These are phyloP conservation scores for Phycomyces nitens DNA, from an alignment of 192 early-diverging fungal genomes.

Conservation along the genomic window DNA sequence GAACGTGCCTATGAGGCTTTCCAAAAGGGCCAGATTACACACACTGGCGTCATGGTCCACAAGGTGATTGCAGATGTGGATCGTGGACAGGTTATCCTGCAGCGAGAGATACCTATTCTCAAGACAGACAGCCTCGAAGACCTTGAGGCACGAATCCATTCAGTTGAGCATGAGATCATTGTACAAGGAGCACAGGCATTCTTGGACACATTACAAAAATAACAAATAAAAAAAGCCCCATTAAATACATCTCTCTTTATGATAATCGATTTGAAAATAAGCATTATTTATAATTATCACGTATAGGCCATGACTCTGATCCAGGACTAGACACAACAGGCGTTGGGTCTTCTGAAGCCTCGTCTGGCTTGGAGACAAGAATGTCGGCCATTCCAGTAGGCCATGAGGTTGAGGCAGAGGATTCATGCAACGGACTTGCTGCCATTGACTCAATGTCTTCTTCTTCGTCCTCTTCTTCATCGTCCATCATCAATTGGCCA, in stretches of 20 bases:
- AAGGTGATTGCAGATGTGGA: constrained; percentile 95
- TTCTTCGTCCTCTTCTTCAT: too few relatives aligned
- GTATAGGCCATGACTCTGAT: too few relatives aligned
- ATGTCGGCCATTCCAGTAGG: too few relatives aligned
- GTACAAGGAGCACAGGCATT: constrained; percentile 66
- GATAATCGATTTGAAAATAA: too few relatives aligned
- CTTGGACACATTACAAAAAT: constrained; percentile 40
- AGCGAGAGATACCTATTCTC: constrained; percentile 73
- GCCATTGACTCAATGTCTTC: too few relatives aligned
- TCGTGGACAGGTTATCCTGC: constrained; percentile 84
- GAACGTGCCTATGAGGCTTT: constrained; percentile 90
- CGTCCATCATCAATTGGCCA: too few relatives aligned
- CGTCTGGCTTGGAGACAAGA: too few relatives aligned
- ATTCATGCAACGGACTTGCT: too few relatives aligned
- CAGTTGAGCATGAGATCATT: constrained; percentile 82
- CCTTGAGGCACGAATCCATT: constrained; percentile 88
- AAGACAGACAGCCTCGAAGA: constrained; percentile 73
- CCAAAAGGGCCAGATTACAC: constrained; percentile 63
- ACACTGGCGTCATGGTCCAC: constrained; percentile 90
- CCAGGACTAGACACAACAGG: too few relatives aligned
- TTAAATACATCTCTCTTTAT: not conserved
- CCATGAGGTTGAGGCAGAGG: too few relatives aligned
- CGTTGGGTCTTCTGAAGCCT: too few relatives aligned
- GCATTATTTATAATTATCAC: too few relatives aligned
- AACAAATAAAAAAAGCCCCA: not conserved